Percentiles rank a stretch among this genome's conserved stretches.
These are phyloP conservation scores for Russula vinacea DNA, from an alignment of 768 basidiomycete species.

Conservation along the genomic window DNA sequence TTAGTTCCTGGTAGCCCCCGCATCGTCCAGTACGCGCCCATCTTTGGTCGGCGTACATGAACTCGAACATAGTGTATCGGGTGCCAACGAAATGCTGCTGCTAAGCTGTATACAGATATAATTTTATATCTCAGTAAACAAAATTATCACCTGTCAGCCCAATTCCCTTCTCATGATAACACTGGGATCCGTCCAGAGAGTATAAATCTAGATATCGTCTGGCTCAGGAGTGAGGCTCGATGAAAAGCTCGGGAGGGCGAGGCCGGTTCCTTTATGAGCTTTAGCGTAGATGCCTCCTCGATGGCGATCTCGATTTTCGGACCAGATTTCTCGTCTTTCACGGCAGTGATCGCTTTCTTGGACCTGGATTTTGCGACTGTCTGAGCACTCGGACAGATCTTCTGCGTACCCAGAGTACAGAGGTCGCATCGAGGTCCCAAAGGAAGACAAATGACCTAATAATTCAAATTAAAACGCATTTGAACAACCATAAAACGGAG, in stretches of 20 bases:
- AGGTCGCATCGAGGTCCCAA: slow-evolving; percentile 60
- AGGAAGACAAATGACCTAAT: slow-evolving; percentile 64
- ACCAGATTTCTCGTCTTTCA: slow-evolving; percentile 29
- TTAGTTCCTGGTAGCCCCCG: too few species aligned
- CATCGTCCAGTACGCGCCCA: too few species aligned
- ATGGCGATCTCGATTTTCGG: slow-evolving; percentile 43
- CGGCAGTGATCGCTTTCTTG: slow-evolving; percentile 12
- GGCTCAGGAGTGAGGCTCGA: slow-evolving; percentile 24
- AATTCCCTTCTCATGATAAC: too few species aligned
- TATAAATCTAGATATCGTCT: slow-evolving; percentile 6
- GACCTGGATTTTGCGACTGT: slow-evolving; percentile 32
- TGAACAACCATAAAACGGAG: not conserved
- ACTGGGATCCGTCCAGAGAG: not conserved
- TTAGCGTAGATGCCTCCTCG: slow-evolving; percentile 32
- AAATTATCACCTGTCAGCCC: not conserved
- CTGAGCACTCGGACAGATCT: slow-evolving; percentile 66
- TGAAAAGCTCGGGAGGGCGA: slow-evolving; percentile 10
- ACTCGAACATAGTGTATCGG: too few species aligned
- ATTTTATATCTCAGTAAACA: not conserved
- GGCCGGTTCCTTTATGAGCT: slow-evolving; percentile 13
- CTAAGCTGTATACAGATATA: not conserved
- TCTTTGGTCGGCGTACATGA: too few species aligned
- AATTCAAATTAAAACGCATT: slow-evolving; percentile 31
- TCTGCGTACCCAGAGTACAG: slow-evolving; percentile 54
- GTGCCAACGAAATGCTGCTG: not conserved